These are phyloP conservation scores for Telfairia occidentalis DNA, from an alignment of 331 rosid species.

Conservation along the genomic window DNA sequence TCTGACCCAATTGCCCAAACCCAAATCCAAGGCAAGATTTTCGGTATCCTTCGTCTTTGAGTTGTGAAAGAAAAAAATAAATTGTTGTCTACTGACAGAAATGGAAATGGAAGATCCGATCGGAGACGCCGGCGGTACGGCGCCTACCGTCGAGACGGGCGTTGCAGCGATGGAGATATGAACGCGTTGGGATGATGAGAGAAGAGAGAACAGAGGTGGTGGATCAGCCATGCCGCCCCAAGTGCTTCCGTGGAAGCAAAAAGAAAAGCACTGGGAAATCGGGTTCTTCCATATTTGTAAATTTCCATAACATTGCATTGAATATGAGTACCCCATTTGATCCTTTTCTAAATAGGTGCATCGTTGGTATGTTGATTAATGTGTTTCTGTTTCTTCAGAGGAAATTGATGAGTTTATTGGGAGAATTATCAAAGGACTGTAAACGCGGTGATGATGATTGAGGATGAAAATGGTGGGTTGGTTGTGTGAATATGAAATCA, in stretches of 20 bases:
- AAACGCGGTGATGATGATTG: neutral
- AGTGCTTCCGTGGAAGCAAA: neutral
- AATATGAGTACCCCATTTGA: neutral
- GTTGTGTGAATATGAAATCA: neutral
- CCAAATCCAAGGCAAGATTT: neutral
- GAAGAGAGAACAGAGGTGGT: constrained; percentile 4
- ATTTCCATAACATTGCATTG: neutral
- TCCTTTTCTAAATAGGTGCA: neutral
- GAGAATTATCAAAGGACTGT: constrained; percentile 37
- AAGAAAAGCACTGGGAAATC: neutral
- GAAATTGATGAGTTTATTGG: constrained; percentile 31
- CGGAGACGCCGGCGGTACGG: neutral
- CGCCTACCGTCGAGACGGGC: neutral
- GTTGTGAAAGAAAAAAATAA: neutral
- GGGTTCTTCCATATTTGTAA: constrained; percentile 7
- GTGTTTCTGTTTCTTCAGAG: constrained; percentile 20
- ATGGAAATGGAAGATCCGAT: constrained; percentile 1
- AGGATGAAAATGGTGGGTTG: neutral
- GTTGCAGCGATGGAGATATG: constrained; percentile 1
- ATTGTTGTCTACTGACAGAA: neutral
- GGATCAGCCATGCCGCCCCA: constrained; percentile 7
- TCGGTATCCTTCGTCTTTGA: neutral
- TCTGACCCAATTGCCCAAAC: neutral
- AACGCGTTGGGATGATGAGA: neutral
- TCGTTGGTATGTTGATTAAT: neutral